These are phyloP conservation scores for Wilcoxina mikolae DNA, from an alignment of 495 filamentous ascomycete genomes.

Conservation along the genomic window DNA sequence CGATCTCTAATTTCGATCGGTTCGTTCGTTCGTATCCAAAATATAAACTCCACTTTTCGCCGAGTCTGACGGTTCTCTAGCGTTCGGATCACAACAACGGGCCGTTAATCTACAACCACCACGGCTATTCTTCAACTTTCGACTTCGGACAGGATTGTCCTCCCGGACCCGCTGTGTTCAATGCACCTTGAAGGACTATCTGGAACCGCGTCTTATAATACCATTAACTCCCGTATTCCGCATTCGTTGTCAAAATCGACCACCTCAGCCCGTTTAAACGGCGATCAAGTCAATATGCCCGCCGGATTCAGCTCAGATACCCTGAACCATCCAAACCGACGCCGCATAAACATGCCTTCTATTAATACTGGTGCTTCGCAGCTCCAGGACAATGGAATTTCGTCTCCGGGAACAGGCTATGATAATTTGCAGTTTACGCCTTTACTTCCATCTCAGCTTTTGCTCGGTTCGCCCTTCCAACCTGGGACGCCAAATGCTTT, in stretches of 20 bases:
- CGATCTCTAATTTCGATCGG: conserved; percentile 2
- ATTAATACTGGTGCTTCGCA: conserved; percentile 62
- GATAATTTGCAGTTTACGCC: conserved; percentile 94
- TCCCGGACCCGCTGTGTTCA: conserved; percentile 16
- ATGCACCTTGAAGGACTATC: conserved; percentile 25
- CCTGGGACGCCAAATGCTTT: conserved; percentile 84
- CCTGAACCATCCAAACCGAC: conserved; percentile 59
- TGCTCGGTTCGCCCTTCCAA: conserved; percentile 92
- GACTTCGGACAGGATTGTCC: conserved; percentile 27
- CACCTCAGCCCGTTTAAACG: conserved; percentile 54
- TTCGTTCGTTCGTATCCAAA: not conserved
- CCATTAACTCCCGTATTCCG: conserved; percentile 38
- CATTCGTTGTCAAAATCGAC: conserved; percentile 58
- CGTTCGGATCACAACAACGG: conserved; percentile 26
- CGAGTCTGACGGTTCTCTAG: conserved; percentile 2
- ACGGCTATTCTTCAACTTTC: conserved; percentile 26
- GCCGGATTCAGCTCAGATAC: conserved; percentile 24
- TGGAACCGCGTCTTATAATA: conserved; percentile 11
- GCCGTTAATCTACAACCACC: conserved; percentile 23
- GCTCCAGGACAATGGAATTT: conserved; percentile 54
- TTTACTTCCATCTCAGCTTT: conserved; percentile 79
- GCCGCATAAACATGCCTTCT: conserved; percentile 68
- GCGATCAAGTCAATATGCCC: conserved; percentile 50
- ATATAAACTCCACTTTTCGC: not conserved
- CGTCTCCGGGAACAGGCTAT: conserved; percentile 71